A percentile compares a stretch with the other conserved stretches of the same genome.
Conservation (phyloP, 352 stramenopile genomes). For the Phytophthora syringae region DNA sequence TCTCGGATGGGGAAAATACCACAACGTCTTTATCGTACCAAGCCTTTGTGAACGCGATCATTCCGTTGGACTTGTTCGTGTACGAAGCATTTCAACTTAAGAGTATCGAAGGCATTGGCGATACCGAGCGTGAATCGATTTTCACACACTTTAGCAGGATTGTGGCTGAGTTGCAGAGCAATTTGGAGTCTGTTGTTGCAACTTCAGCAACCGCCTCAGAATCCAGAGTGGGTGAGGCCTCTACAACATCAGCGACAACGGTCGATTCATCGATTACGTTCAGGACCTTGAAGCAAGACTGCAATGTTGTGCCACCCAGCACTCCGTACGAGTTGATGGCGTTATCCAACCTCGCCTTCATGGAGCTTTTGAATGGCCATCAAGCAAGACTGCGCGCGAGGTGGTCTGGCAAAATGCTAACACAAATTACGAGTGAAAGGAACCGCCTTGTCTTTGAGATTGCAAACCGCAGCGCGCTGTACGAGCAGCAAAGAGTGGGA, state of each 20-base stretch:
- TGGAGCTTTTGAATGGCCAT: background rate
- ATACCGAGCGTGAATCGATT: background rate
- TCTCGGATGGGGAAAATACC: background rate
- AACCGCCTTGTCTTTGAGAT: background rate
- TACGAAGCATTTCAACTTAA: conserved; percentile 1
- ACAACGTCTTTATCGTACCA: background rate
- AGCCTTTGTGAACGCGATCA: background rate
- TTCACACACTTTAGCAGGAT: background rate
- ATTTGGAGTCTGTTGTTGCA: background rate
- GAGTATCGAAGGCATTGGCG: background rate
- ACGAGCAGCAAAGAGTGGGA: background rate
- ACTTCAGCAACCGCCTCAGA: background rate
- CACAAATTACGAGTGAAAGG: background rate
- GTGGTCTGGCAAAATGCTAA: background rate
- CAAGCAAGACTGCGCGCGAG: conserved; percentile 1
- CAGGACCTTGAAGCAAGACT: background rate
- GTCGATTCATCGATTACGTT: background rate
- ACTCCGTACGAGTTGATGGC: background rate
- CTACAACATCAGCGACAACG: background rate
- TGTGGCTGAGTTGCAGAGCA: background rate
- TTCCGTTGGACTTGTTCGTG: conserved; percentile 1
- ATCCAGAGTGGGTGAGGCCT: background rate
- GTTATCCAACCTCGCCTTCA: background rate
- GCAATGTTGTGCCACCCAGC: background rate
- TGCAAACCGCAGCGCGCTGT: background rate